These are phyloP conservation scores for Solanum corneliomulleri DNA, from an alignment of 257 asterid species.

Conservation along the genomic window DNA sequence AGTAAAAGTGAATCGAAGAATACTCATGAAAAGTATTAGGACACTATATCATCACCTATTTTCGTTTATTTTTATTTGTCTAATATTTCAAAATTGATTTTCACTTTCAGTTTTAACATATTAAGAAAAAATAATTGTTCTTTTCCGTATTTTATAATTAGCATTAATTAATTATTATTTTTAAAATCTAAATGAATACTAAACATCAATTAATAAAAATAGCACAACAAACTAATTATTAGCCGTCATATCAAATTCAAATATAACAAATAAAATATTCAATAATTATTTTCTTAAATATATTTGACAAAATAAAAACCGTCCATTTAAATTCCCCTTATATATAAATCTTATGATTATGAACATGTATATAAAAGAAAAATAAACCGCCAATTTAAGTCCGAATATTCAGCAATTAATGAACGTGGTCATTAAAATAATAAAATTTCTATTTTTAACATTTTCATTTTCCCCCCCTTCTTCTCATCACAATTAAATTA, in stretches of 20 bases:
- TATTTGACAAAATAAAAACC: background rate
- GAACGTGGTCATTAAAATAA: background rate
- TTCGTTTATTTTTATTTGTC: background rate
- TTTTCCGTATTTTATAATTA: background rate
- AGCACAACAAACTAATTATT: too few relatives aligned
- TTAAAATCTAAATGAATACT: too few relatives aligned
- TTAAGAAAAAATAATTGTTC: too few relatives aligned
- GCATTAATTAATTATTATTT: too few relatives aligned
- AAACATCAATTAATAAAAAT: too few relatives aligned
- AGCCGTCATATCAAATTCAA: background rate
- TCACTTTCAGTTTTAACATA: too few relatives aligned
- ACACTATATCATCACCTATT: background rate
- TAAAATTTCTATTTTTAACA: background rate
- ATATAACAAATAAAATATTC: too few relatives aligned
- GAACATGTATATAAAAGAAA: background rate
- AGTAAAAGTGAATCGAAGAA: too few relatives aligned
- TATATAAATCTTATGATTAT: background rate
- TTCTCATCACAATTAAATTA: background rate
- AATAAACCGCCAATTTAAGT: background rate
- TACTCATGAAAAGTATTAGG: background rate
- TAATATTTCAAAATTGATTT: too few relatives aligned
- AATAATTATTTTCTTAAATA: too few relatives aligned
- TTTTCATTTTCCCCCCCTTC: background rate
- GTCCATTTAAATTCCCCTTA: background rate
- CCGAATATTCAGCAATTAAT: background rate